A percentile compares a stretch with the other conserved stretches of the same genome.
phyloP scores from a whole-genome alignment of 2,329 filamentous ascomycete genomes.

The Ascochyta lentis region DNA sequence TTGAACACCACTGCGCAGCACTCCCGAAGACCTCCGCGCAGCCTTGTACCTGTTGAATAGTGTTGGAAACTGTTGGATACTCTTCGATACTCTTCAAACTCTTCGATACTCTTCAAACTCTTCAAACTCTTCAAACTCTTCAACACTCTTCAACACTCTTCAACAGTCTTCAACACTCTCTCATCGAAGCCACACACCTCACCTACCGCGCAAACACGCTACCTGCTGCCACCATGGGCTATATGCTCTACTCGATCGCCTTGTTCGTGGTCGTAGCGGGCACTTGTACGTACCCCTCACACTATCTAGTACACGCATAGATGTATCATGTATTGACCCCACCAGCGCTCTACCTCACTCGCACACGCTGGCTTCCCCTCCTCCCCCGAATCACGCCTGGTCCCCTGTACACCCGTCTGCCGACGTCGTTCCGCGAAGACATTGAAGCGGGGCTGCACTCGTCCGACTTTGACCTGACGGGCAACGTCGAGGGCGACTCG shows the following conservation, averaged over 20 bases:
- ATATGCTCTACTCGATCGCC: slow-evolving; percentile 79
- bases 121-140: too few relatives aligned
- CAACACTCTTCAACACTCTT: too few relatives aligned
- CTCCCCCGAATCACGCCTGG: slow-evolving; percentile 62
- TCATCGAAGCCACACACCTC: slow-evolving; percentile 9
- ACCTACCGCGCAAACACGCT: not conserved
- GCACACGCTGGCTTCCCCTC: slow-evolving; percentile 75
- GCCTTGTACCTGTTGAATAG: not conserved
- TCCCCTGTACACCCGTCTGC: slow-evolving; percentile 79
- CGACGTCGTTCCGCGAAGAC: slow-evolving; percentile 79
- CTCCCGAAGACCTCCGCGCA: slow-evolving; percentile 27
- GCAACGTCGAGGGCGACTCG: slow-evolving; percentile 79
- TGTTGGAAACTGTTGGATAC: too few relatives aligned
- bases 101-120: too few relatives aligned
- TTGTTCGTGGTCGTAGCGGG: slow-evolving; percentile 74
- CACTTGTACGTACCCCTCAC: slow-evolving; percentile 62
- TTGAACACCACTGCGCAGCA: slow-evolving; percentile 10
- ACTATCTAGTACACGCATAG: not conserved
- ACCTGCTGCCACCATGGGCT: slow-evolving; percentile 66
- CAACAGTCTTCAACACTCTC: not conserved
- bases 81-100: too few relatives aligned
- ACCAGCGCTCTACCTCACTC: slow-evolving; percentile 78
- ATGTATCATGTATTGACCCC: slow-evolving; percentile 11
- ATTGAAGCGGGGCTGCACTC: slow-evolving; percentile 87
- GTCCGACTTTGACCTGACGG: slow-evolving; percentile 79